Evolutionary conservation across 2,329 filamentous ascomycete genomes (phyloP).

Genomic region (Neofusicoccum sp.): DNA sequence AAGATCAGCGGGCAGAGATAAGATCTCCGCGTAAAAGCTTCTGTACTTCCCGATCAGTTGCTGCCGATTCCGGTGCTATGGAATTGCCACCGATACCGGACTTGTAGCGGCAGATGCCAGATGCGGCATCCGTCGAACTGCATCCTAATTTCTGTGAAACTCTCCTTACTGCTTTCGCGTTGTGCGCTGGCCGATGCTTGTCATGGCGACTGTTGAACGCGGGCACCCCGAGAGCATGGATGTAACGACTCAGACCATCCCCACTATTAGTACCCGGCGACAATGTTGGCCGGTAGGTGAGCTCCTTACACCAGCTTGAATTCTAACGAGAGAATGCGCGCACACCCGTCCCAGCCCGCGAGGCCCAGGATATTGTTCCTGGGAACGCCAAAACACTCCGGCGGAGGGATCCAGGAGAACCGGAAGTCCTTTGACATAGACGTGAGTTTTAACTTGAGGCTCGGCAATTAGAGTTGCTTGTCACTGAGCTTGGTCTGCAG

Average conservation of each 20-base stretch:
- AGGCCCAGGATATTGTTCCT: constrained; percentile 2
- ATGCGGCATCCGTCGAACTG: neutral
- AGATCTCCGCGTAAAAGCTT: neutral
- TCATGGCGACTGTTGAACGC: neutral
- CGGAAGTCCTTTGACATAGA: constrained; percentile 1
- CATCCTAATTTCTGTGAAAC: neutral
- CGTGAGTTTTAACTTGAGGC: neutral
- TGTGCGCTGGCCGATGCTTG: neutral
- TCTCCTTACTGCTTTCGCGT: neutral
- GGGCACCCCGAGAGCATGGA: neutral
- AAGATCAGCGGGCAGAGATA: constrained; percentile 2
- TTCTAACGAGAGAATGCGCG: neutral
- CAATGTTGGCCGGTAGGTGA: no score
- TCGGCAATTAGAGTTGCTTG: neutral
- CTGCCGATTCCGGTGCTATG: neutral
- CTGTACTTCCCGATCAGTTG: neutral
- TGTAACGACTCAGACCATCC: no score
- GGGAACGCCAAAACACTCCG: neutral
- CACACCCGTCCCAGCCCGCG: neutral
- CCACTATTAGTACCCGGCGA: constrained; percentile 11
- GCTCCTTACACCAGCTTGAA: neutral
- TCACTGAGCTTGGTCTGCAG: neutral
- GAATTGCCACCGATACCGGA: neutral
- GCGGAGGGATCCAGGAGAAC: neutral
- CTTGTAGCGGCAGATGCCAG: neutral